Percentiles rank a stretch among this genome's conserved stretches.
Evolutionary conservation across 331 rosid species (phyloP).

Genomic region (Arachis monticola): DNA sequence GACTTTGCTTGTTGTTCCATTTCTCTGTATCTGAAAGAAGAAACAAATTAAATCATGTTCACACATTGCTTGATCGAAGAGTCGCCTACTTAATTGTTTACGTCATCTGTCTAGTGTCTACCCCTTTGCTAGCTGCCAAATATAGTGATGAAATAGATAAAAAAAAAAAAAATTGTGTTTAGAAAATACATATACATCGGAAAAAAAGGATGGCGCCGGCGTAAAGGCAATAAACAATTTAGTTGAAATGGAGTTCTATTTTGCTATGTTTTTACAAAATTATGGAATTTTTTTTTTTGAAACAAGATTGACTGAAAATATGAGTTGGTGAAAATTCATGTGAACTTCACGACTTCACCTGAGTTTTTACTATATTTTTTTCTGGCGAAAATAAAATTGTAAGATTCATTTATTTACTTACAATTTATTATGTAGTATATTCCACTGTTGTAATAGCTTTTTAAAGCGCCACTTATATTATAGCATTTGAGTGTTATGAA

Average conservation of each 20-base stretch:
- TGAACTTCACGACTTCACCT: too few relatives aligned
- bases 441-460: too few relatives aligned
- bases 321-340: too few relatives aligned
- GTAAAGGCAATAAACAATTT: background rate
- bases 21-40: background rate
- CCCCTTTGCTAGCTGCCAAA: background rate
- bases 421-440: too few relatives aligned
- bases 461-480: too few relatives aligned
- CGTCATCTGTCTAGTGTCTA: background rate
- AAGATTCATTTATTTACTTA: too few relatives aligned
- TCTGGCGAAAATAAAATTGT: too few relatives aligned
- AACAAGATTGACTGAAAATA: too few relatives aligned
- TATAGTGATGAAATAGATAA: background rate
- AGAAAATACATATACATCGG: background rate
- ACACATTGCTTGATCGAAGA: conserved; percentile 2
- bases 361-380: too few relatives aligned
- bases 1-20: background rate
- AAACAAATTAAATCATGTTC: background rate
- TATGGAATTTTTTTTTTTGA: too few relatives aligned
- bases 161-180: background rate
- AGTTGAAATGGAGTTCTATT: background rate
- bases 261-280: background rate
- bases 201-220: background rate
- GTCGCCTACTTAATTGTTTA: background rate
- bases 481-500: background rate